Evolutionary conservation across 1,284 basidiomycete genomes (phyloP).

Genomic region (Wolfiporia cocos): DNA sequence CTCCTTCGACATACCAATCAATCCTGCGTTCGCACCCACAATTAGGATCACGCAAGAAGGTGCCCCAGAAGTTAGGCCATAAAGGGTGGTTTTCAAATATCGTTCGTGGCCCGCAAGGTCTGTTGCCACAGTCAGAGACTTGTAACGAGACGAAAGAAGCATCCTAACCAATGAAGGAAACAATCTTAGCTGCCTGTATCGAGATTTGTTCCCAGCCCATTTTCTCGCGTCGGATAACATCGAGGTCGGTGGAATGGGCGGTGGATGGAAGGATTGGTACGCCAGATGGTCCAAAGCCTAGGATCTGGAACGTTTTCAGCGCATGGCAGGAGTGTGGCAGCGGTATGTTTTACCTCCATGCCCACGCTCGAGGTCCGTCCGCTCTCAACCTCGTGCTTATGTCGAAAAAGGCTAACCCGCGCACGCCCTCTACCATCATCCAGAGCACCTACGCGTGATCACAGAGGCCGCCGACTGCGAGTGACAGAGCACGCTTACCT

Average conservation of each 20-base stretch:
- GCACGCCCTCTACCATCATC: conserved; percentile 96
- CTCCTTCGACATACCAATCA: conserved; percentile 98
- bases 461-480: conserved; percentile 20
- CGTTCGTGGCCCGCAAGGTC: conserved; percentile 90
- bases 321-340: not conserved
- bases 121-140: conserved; percentile 21
- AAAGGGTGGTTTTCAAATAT: conserved; percentile 91
- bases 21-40: conserved; percentile 91
- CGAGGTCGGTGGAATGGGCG: conserved; percentile 47
- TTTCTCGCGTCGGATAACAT: conserved; percentile 74
- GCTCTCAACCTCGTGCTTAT: conserved; percentile 97
- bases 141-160: not conserved
- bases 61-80: conserved; percentile 89
- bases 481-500: conserved; percentile 33
- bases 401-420: conserved; percentile 88
- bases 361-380: conserved; percentile 94
- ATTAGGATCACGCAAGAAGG: conserved; percentile 96
- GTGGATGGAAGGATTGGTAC: conserved; percentile 70
- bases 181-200: conserved; percentile 83
- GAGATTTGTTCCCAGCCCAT: conserved; percentile 97
- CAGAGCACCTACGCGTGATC: conserved; percentile 56
- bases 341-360: conserved; percentile 66
- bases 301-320: conserved; percentile 48
- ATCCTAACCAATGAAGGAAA: conserved; percentile 81
- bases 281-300: conserved; percentile 77